These are phyloP conservation scores for Linum tenue DNA, from an alignment of 345 rosid genomes.

Conservation along the genomic window DNA sequence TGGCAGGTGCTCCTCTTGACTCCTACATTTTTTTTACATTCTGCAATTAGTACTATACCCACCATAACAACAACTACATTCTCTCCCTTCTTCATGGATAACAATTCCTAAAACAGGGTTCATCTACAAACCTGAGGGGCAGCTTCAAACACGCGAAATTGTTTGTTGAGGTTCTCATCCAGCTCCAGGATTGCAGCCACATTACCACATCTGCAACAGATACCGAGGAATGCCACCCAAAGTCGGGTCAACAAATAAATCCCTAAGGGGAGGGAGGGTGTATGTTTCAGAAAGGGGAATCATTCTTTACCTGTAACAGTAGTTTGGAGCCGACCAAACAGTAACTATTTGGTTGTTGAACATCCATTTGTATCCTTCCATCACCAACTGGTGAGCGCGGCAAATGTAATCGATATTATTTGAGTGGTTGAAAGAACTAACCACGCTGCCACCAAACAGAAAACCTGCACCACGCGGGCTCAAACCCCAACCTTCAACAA, in stretches of 20 bases:
- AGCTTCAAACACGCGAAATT: slow-evolving; percentile 90
- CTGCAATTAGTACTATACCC: not conserved
- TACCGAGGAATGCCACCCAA: slow-evolving; percentile 12
- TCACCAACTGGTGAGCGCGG: slow-evolving; percentile 95
- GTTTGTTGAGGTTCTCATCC: slow-evolving; percentile 69
- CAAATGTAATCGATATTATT: slow-evolving; percentile 81
- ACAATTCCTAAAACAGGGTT: not conserved
- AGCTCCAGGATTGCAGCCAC: slow-evolving; percentile 91
- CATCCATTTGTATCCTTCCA: slow-evolving; percentile 99
- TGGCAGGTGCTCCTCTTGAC: slow-evolving; percentile 81
- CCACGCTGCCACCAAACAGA: slow-evolving; percentile 86
- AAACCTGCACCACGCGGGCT: slow-evolving; percentile 98
- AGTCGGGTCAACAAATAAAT: not conserved
- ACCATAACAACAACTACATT: not conserved
- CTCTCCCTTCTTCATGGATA: not conserved
- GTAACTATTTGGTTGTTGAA: slow-evolving; percentile 88
- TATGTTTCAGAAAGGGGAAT: not conserved
- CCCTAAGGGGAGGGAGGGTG: not conserved
- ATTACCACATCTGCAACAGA: slow-evolving; percentile 73
- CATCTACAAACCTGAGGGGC: slow-evolving; percentile 65
- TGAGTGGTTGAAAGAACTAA: slow-evolving; percentile 71
- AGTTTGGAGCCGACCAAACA: slow-evolving; percentile 99
- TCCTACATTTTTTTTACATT: slow-evolving; percentile 42
- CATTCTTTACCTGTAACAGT: slow-evolving; percentile 74
- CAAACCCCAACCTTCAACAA: slow-evolving; percentile 95